Evolutionary conservation across 2,329 filamentous ascomycete genomes (phyloP).

Genomic region (Verticillium nonalfalfae): DNA sequence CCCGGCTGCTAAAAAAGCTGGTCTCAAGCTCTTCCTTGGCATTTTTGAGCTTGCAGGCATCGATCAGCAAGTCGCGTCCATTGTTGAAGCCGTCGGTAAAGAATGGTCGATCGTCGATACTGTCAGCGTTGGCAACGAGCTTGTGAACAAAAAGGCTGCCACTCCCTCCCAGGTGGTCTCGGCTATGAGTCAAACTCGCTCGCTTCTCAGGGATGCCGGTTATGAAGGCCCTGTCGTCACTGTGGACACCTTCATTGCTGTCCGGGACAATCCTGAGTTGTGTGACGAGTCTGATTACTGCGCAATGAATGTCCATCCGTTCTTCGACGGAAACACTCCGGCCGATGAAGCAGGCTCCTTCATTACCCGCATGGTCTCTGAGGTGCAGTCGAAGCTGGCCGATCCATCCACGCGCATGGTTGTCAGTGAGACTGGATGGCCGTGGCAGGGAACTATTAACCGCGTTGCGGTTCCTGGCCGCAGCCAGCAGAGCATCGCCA

Average conservation of each 20-base stretch:
- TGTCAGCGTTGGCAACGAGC: constrained; percentile 74
- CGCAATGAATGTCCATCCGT: constrained; percentile 76
- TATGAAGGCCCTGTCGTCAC: constrained; percentile 70
- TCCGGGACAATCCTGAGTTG: constrained; percentile 59
- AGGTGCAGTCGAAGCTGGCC: constrained; percentile 33
- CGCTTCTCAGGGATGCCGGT: constrained; percentile 51
- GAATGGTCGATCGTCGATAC: constrained; percentile 67
- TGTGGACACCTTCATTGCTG: constrained; percentile 70
- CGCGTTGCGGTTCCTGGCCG: constrained; percentile 60
- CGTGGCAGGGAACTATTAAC: constrained; percentile 60
- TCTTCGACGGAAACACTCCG: constrained; percentile 63
- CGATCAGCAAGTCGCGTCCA: constrained; percentile 47
- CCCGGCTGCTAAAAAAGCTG: constrained; percentile 54
- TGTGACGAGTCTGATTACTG: constrained; percentile 72
- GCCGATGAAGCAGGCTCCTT: constrained; percentile 62
- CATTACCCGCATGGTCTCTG: constrained; percentile 48
- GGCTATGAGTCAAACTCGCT: constrained; percentile 52
- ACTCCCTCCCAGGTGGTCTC: constrained; percentile 47
- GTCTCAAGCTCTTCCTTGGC: constrained; percentile 68
- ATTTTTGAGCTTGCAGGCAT: constrained; percentile 59
- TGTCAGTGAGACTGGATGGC: constrained; percentile 84
- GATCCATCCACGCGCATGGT: constrained; percentile 52
- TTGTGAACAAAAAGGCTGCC: constrained; percentile 58
- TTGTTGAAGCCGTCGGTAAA: constrained; percentile 51
- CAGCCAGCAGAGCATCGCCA: constrained; percentile 59